Evolutionary conservation across 2,329 filamentous ascomycete genomes (phyloP), one percentile per base, ranked within the genome.

Genomic region (Chrysoporthe deuterocubensis): DNA sequence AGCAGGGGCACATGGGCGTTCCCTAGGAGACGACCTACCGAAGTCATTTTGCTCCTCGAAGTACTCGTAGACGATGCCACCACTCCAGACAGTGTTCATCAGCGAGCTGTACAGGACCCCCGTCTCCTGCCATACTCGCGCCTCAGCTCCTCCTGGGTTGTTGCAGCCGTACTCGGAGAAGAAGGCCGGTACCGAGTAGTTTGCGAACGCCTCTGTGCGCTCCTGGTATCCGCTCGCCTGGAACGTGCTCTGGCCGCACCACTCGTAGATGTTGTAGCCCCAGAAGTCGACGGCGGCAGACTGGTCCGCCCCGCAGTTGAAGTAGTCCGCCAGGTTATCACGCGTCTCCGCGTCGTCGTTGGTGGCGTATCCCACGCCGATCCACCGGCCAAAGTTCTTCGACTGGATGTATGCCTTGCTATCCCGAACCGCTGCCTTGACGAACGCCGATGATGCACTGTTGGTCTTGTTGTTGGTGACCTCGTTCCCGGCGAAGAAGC

Each of bases 181-280:
- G 90, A 99, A 98, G 75, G 94, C 92, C 60, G 96, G 96, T 1
- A 98, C 93, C 7, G 92, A 92, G 85, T 96, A 99, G 78, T 90
- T 88, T 67, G 84, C 79, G 83, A 97, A 98, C 82, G 97, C 95
- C 72, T 92, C 80, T 73, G 93, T 94, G 78, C 95, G 92, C 66
- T 89, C 85, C 72, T 90, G 84, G 81, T 94, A 99, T 64, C 93
- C 93, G 4, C 96, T 97, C 68, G 85, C 76, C 48, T 84, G 76
- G 83, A 91, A 96, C 74, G 84, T 88, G 76, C 92, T 96, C 73
- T 94, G 80, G 73, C 95, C 96, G 79, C 96, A 99, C 96, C 96
- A 99, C 64, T 94, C 97, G 87, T 98, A 99, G 82, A 98, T 97
- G 86, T 99, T 99, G 90, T 98, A 98, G 68, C 96, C 96, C 92